Base-by-base conservation (phyloP, 345 rosid species). In the Salix koriyanagi region DNA sequence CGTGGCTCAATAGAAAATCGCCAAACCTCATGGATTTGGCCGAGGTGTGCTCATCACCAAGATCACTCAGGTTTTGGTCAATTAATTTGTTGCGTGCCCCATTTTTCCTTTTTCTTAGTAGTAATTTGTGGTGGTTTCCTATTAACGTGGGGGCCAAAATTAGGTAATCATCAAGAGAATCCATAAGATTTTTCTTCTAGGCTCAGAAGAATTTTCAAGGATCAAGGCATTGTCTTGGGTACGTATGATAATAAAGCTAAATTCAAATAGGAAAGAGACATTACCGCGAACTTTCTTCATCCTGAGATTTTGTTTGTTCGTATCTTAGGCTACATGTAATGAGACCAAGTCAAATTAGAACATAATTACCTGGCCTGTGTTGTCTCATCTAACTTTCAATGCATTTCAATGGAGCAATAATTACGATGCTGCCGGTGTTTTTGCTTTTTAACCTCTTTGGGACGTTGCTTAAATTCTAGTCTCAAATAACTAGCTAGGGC, bases 221-320 rank as follows among this genome's bases (percentile, higher is more conserved):
- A 71, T 70, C 52, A 52, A 71, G 65, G 66, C 28, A 69, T 72
- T 64, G 61, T 48, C n/a, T 7, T 39, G 30, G 15, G 19, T 2
- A 75, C 32, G 23, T 34, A 8, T 16, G 16, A 52, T 34, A 28
- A 52, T 14, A 28, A 23, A 36, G 11, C 34, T 23, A 46, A 67
- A 44, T 44, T 50, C 8, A 21, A 21, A 69, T 25, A 0, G n/a
- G 23, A 61, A 62, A 77, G 82, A 79, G 75, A 86, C 89, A 84
- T 74, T 36, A 77, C 30, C 68, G 64, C 65, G 82, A 80, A 76
- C 80, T 84, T 85, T 79, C 72, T 75, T 60, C 56, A 6, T 67
- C 71, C 12, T 15, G 71, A 79, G 90, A 88, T 88, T 79, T 73
- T 72, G 78, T 83, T 60, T 88, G 85, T 80, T 39, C 70, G 44